These are phyloP conservation scores for Pleurotus djamor DNA, from an alignment of 768 basidiomycete genomes.

Conservation along the genomic window DNA sequence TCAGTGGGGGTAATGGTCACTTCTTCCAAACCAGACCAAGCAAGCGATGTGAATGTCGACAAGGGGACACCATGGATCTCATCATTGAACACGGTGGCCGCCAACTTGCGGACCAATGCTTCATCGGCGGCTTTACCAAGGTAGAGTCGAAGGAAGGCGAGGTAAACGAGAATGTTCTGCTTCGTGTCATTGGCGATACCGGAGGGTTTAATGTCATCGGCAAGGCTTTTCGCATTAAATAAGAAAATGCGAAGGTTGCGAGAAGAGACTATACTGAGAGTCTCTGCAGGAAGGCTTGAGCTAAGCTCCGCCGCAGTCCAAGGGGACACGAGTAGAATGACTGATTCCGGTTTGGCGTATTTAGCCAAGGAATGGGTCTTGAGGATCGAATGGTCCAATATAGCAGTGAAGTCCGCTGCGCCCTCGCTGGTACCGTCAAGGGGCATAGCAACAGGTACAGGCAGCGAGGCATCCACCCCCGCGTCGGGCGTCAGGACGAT, in stretches of 20 bases:
- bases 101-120: constrained; percentile 48
- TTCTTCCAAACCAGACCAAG: constrained; percentile 69
- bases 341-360: constrained; percentile 62
- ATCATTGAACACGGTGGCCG: constrained; percentile 42
- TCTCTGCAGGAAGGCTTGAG: constrained; percentile 58
- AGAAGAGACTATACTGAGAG: constrained; percentile 42
- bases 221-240: constrained; percentile 56
- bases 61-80: constrained; percentile 46
- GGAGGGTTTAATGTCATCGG: constrained; percentile 36
- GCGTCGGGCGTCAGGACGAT: constrained; percentile 59
- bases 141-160: constrained; percentile 86
- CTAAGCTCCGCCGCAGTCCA: constrained; percentile 78
- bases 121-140: constrained; percentile 63
- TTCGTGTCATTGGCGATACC: constrained; percentile 34
- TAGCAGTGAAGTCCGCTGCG: constrained; percentile 64
- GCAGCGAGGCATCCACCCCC: constrained; percentile 33
- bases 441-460: constrained; percentile 57
- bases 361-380: constrained; percentile 75
- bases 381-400: constrained; percentile 76
- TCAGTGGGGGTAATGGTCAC: constrained; percentile 27
- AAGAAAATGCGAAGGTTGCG: constrained; percentile 57
- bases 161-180: constrained; percentile 61
- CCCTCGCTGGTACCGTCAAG: constrained; percentile 44
- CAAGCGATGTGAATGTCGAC: constrained; percentile 48
- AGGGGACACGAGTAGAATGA: constrained; percentile 70